Conservation (phyloP, 2,329 filamentous ascomycete species). For the Neonectria punicea region DNA sequence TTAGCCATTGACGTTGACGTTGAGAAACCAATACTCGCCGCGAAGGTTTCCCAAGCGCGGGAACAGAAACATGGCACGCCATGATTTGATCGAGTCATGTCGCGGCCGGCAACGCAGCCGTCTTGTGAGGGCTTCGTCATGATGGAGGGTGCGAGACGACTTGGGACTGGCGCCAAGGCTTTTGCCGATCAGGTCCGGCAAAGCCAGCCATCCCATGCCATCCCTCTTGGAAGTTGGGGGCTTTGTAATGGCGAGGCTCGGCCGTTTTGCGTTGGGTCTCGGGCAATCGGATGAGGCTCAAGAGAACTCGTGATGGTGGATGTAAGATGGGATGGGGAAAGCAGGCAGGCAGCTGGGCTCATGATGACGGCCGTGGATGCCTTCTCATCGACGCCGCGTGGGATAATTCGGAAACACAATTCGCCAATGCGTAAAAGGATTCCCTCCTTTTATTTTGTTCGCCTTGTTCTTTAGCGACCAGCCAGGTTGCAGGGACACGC, state of each 20-base stretch:
- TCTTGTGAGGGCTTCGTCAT: neutral
- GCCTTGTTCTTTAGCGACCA: conserved; percentile 9
- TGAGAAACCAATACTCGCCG: neutral
- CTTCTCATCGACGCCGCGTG: neutral
- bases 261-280: neutral
- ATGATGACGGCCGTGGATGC: neutral
- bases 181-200: conserved; percentile 22
- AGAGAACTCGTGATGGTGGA: neutral
- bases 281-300: neutral
- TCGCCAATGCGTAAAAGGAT: neutral
- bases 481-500: neutral
- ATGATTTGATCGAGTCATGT: conserved; percentile 11
- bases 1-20: neutral
- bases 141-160: conserved; percentile 9
- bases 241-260: neutral
- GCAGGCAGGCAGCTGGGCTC: neutral
- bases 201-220: neutral
- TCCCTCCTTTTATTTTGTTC: neutral
- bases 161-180: conserved; percentile 11
- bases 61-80: neutral
- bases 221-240: neutral
- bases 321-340: neutral
- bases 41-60: neutral
- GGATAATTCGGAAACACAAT: neutral
- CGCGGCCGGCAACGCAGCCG: neutral